These are phyloP conservation scores for Gaertneriomyces semiglobifer DNA, from an alignment of 192 early-diverging fungal genomes.

Conservation along the genomic window DNA sequence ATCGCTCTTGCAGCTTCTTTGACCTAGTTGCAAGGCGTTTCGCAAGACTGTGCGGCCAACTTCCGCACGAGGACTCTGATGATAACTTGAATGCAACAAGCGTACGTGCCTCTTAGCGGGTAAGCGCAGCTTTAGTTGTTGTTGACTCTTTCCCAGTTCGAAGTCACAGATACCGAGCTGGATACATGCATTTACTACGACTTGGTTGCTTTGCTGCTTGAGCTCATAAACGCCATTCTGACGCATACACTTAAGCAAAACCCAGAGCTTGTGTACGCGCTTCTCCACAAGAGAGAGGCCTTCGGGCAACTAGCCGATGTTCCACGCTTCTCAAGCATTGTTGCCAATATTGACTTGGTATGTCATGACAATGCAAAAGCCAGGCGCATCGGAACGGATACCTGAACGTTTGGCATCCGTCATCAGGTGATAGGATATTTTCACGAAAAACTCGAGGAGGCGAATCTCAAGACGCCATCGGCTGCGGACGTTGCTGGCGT, in stretches of 20 bases:
- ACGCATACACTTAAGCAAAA: conserved; percentile 61
- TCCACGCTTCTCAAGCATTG: conserved; percentile 51
- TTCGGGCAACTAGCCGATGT: conserved; percentile 56
- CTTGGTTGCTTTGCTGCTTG: conserved; percentile 61
- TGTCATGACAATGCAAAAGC: not conserved
- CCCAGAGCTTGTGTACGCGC: conserved; percentile 64
- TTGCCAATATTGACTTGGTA: conserved; percentile 60
- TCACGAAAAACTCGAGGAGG: conserved; percentile 56
- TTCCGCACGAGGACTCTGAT: conserved; percentile 1
- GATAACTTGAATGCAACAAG: not conserved
- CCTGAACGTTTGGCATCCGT: not conserved
- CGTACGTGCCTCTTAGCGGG: not conserved
- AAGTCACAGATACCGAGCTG: conserved; percentile 25
- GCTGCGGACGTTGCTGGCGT: conserved; percentile 60
- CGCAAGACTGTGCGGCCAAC: conserved; percentile 48
- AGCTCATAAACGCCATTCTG: conserved; percentile 69
- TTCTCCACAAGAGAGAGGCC: conserved; percentile 64
- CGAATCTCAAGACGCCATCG: conserved; percentile 62
- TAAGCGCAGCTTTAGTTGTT: not conserved
- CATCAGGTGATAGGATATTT: conserved; percentile 62
- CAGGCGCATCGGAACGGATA: not conserved
- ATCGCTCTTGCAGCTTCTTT: conserved; percentile 47
- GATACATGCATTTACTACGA: conserved; percentile 65
- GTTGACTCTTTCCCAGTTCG: not conserved
- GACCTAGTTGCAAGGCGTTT: conserved; percentile 65